Base-by-base conservation (phyloP, 305 asterid species). In the Fraxinus albicans region DNA sequence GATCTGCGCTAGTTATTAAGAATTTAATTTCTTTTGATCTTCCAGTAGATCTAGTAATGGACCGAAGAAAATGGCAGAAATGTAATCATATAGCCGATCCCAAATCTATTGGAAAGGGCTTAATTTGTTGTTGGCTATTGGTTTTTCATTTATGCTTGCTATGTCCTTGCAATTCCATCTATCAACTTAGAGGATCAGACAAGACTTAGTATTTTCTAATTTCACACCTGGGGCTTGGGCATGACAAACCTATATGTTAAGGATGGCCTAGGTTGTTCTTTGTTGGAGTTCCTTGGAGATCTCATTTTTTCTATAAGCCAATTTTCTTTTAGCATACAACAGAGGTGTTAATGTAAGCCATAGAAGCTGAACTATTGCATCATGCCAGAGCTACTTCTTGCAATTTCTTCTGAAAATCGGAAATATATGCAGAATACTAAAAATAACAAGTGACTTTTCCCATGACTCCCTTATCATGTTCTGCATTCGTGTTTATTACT, bases 391-490 rank as follows among this genome's bases (percentile, higher is more conserved):
- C 8, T n/a, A 60, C 13, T 21, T 8, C 67, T 55, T 55, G 67
- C 67, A 50, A 8, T 17, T 53, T 10, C 50, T 74, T 8, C 79
- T 29, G 73, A 38, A 10, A 38, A 38, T 23, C 31, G 2, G 23
- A 13, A 55, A 80, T 80, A 35, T 31, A 10, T 12, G 9, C 15
- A 38, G 29, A 80, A 79, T 33, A 27, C 73, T n/a, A 19, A 76
- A 77, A 79, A 58, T 35, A 42, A 79, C 31, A 78, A 65, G 9
- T 55, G 36, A 12, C 38, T 75, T 47, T 80, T 67, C 42, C 60
- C 74, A 12, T 13, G 19, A 21, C 77, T 80, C 23, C 21, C 55
- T 35, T 75, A 27, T n/a, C 13, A 33, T 8, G 19, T 40, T 76
- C 73, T 38, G 23, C 25, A 82, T 36, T 77, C 60, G 38, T 44